Evolutionary conservation across 2,329 filamentous ascomycete species (phyloP).

Genomic region (Epichloe scottii): DNA sequence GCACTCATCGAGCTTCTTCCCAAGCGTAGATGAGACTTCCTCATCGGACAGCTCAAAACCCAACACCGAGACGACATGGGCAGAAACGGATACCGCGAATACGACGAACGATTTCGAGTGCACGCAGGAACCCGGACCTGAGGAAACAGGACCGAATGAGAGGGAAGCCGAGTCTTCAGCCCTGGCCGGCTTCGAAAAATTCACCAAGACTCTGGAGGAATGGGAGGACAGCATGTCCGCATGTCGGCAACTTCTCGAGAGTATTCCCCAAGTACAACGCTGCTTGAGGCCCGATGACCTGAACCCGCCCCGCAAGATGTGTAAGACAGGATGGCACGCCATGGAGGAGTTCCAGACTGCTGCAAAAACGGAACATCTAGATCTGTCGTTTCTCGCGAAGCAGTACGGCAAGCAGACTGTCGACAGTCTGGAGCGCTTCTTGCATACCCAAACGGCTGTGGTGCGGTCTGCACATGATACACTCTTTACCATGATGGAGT

Average conservation of each 20-base stretch:
- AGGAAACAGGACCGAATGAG: not conserved
- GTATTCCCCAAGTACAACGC: not conserved
- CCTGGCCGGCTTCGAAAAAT: not conserved
- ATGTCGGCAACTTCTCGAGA: not conserved
- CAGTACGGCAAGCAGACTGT: not conserved
- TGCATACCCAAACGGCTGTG: not conserved
- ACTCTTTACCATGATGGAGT: not conserved
- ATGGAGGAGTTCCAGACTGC: not conserved
- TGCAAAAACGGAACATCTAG: not conserved
- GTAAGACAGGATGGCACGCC: not conserved
- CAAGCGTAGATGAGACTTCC: not conserved
- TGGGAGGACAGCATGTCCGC: not conserved
- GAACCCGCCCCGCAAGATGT: not conserved
- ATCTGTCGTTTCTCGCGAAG: not conserved
- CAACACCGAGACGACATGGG: not conserved
- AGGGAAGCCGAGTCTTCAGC: too few relatives aligned
- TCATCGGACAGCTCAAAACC: not conserved
- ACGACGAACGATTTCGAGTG: not conserved
- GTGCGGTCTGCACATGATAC: not conserved
- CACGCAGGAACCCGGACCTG: not conserved
- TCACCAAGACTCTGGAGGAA: not conserved
- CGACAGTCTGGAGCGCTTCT: not conserved
- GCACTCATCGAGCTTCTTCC: not conserved
- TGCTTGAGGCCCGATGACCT: not conserved
- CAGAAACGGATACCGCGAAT: not conserved